Percentiles rank a stretch among this genome's conserved stretches.
These are phyloP conservation scores for Solanum peruvianum DNA, from an alignment of 257 asterid species.

Conservation along the genomic window DNA sequence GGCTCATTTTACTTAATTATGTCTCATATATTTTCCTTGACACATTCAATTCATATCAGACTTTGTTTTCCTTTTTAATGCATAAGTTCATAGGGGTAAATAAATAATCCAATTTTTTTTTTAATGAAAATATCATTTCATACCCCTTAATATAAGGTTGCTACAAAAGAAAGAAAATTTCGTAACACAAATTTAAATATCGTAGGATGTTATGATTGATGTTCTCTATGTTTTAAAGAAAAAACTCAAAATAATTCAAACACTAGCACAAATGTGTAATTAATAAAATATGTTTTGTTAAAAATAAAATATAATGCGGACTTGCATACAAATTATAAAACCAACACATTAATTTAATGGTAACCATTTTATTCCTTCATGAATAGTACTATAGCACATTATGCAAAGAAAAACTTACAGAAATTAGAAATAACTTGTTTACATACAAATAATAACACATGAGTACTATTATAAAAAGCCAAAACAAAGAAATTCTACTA, in stretches of 20 bases:
- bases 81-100: background rate
- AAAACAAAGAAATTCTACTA: background rate
- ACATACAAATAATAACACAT: background rate
- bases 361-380: background rate
- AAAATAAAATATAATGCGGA: background rate
- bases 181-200: background rate
- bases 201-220: background rate
- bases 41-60: background rate
- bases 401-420: background rate
- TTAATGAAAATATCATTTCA: background rate
- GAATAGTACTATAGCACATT: background rate
- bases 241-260: background rate
- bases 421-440: background rate
- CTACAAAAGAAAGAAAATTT: background rate
- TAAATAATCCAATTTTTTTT: too few species aligned
- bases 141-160: background rate
- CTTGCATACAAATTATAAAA: background rate
- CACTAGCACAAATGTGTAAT: background rate
- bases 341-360: background rate
- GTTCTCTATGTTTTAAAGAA: background rate
- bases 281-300: background rate
- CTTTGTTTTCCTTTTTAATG: too few species aligned
- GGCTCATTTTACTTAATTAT: background rate
- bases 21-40: background rate
- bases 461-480: background rate